Conservation (phyloP, 495 filamentous ascomycete species). For the Apiosordaria backusii region DNA sequence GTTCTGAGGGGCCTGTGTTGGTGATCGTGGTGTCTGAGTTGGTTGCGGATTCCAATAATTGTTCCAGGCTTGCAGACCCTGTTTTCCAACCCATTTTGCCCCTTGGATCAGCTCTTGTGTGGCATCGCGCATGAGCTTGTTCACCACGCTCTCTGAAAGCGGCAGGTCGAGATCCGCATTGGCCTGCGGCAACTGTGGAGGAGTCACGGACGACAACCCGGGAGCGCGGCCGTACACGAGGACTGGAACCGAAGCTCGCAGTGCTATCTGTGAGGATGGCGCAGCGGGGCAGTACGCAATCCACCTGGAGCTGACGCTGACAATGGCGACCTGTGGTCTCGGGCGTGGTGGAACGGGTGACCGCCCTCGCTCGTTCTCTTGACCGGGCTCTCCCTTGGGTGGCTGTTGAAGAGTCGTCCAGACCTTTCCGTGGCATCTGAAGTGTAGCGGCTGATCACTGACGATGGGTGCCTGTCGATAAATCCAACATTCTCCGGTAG, state of each 20-base stretch:
- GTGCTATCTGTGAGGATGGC: constrained; percentile 63
- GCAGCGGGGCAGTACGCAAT: constrained; percentile 77
- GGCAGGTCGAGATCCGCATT: constrained; percentile 75
- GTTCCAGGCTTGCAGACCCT: constrained; percentile 82
- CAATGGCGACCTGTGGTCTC: constrained; percentile 56
- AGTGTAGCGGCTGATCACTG: constrained; percentile 41
- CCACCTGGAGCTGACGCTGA: constrained; percentile 77
- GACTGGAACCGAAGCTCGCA: constrained; percentile 56
- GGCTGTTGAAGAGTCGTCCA: constrained; percentile 75
- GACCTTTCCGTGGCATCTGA: constrained; percentile 70
- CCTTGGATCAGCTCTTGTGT: constrained; percentile 89
- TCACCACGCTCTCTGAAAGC: constrained; percentile 74
- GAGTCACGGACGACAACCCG: constrained; percentile 64
- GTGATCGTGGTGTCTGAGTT: constrained; percentile 40
- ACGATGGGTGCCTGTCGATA: constrained; percentile 47
- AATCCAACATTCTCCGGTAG: constrained; percentile 81
- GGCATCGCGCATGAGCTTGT: constrained; percentile 80
- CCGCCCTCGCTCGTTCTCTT: constrained; percentile 44
- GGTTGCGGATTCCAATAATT: constrained; percentile 71
- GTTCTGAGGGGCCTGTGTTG: constrained; percentile 24
- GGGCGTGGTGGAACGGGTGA: constrained; percentile 36
- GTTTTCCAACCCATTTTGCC: constrained; percentile 80
- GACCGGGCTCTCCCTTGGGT: constrained; percentile 42
- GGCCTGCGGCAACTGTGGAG: constrained; percentile 70
- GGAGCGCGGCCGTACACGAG: constrained; percentile 53